Percentiles rank a stretch among this genome's conserved stretches.
These are phyloP conservation scores for Fraxinus velutina DNA, from an alignment of 305 asterid species.

Conservation along the genomic window DNA sequence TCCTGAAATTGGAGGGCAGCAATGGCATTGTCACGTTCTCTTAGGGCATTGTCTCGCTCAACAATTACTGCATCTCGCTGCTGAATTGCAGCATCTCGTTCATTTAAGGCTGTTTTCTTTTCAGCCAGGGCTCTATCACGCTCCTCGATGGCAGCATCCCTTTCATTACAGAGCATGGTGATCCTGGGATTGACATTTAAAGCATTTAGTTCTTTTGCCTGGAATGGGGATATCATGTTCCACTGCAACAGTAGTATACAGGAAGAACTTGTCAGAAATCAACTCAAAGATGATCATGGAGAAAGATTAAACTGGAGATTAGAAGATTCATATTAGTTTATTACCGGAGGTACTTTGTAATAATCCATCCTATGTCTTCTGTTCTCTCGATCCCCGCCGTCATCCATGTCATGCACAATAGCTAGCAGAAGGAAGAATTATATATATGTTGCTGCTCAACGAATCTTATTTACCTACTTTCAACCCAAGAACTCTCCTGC, in stretches of 20 bases:
- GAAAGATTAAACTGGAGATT: neutral
- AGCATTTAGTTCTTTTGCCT: constrained; percentile 48
- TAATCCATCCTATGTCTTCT: constrained; percentile 51
- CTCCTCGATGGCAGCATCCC: constrained; percentile 64
- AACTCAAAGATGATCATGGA: neutral
- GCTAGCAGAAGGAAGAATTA: neutral
- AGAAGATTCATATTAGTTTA: constrained; percentile 6
- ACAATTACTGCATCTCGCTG: constrained; percentile 52
- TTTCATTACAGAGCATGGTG: constrained; percentile 45
- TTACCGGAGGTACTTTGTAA: constrained; percentile 47
- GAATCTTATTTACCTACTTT: neutral
- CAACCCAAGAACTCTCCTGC: neutral
- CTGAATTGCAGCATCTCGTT: constrained; percentile 52
- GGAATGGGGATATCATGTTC: constrained; percentile 49
- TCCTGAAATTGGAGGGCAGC: constrained; percentile 79
- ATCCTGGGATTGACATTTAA: constrained; percentile 48
- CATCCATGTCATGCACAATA: constrained; percentile 44
- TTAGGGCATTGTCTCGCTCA: constrained; percentile 59
- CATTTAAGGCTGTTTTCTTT: constrained; percentile 48
- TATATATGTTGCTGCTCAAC: neutral
- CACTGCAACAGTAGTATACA: constrained; percentile 32
- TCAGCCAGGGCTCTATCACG: constrained; percentile 59
- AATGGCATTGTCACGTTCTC: constrained; percentile 72
- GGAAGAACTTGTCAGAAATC: constrained; percentile 1
- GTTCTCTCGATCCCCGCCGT: constrained; percentile 41